Evolutionary conservation across 73 alveolate genomes (phyloP), one percentile per base, ranked within the genome.

Genomic region (Stentor roeselii): DNA sequence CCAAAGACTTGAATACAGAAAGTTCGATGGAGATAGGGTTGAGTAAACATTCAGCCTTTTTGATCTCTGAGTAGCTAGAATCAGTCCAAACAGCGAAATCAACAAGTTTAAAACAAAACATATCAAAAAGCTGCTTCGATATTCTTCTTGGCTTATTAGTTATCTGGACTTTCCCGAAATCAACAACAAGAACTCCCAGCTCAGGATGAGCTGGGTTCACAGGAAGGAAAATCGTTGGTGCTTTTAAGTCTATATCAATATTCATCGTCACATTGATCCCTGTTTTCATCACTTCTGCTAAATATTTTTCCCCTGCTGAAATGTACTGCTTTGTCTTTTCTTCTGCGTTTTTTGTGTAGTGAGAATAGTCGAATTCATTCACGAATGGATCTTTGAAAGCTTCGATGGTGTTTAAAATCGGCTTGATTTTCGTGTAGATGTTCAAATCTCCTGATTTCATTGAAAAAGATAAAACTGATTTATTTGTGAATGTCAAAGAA

Each of bases 191-290:
- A 3, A 75, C 39, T 32, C 39, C 42, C 34, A 11, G 83, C 34
- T 90, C 87, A 36, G 60, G 42, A 30, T 75, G 76, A 58, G 86
- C 88, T 34, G 61, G 40, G 21, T 84, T 82, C 67, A 85, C 88
- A 38, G 95, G 95, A 32, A 90, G 60, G 59, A 90, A 37, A 0
- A 90, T 41, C 3, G 76, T 86, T 41, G 95, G 95, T 1, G 93
- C 84, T n/a, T 78, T 39, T 50, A 90, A 42, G 14, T 77, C 59
- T 32, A 88, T 78, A 38, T 88, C 87, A 27, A 88, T 41, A 2
- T 83, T 75, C 31, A 80, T 38, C n/a, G 84, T 75, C 37, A 39
- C 41, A 37, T 87, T 86, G 27, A 42, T 60, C 39, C 83, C 89
- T 34, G 58, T 78, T 42, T 6, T 35, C 27, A 41, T 34, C 38